A percentile compares a stretch with the other conserved stretches of the same genome.
These are phyloP conservation scores for Apophysomyces sp. DNA, from an alignment of 371 early-diverging fungal genomes.

Conservation along the genomic window DNA sequence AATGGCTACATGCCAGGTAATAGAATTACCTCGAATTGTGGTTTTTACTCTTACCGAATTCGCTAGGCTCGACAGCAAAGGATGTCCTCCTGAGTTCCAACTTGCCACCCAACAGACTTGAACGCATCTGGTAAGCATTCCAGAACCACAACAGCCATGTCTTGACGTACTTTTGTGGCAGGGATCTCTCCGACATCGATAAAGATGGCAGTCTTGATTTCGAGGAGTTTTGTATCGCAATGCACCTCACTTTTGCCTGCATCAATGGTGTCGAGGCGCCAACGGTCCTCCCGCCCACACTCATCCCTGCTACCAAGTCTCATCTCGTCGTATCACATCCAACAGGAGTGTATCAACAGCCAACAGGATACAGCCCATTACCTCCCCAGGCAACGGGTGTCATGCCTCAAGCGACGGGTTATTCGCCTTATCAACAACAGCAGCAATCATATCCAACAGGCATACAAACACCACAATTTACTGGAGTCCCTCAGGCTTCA, in stretches of 20 bases:
- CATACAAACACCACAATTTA: conserved; percentile 14
- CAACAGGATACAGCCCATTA: conserved; percentile 23
- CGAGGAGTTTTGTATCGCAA: conserved; percentile 88
- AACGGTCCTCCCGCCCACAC: conserved; percentile 48
- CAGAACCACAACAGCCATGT: neutral
- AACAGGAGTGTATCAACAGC: conserved; percentile 27
- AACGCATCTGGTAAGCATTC: conserved; percentile 67
- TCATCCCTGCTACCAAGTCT: conserved; percentile 47
- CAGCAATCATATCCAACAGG: conserved; percentile 14
- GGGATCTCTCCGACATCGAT: conserved; percentile 88
- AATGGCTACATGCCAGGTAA: conserved; percentile 74
- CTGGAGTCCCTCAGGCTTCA: conserved; percentile 18
- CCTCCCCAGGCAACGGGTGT: conserved; percentile 31
- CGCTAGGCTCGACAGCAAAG: conserved; percentile 60
- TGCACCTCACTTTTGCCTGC: conserved; percentile 73
- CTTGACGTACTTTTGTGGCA: conserved; percentile 16
- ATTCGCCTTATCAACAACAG: conserved; percentile 24
- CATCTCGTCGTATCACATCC: conserved; percentile 17
- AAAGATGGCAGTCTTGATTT: conserved; percentile 86
- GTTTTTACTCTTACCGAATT: conserved; percentile 2
- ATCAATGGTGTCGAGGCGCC: conserved; percentile 67
- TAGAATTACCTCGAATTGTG: neutral
- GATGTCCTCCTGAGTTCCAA: conserved; percentile 73
- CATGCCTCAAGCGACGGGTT: conserved; percentile 16
- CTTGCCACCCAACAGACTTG: conserved; percentile 64